Percentiles rank a stretch among this genome's conserved stretches.
Conservation (phyloP, 148 eudicot genomes). For the Beta vulgaris region DNA sequence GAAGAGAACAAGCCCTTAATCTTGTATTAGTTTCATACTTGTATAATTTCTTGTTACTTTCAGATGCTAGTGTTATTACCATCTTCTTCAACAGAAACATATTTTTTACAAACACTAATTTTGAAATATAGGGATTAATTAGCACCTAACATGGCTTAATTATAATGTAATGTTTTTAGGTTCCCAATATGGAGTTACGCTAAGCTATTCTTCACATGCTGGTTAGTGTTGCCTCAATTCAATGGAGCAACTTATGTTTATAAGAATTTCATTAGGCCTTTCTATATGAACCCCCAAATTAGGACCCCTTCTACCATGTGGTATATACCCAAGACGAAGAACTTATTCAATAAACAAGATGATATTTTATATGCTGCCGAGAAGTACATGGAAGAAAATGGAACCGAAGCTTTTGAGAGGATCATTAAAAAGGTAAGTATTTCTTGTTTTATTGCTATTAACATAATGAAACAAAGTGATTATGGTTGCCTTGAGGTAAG, state of each 20-base stretch:
- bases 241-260: slow-evolving; percentile 57
- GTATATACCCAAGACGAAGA: slow-evolving; percentile 43
- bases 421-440: slow-evolving; percentile 39
- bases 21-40: too few relatives aligned
- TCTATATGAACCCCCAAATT: slow-evolving; percentile 38
- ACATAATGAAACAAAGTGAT: too few relatives aligned
- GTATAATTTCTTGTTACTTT: too few relatives aligned
- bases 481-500: too few relatives aligned
- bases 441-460: too few relatives aligned
- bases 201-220: slow-evolving; percentile 44
- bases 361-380: slow-evolving; percentile 46
- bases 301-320: slow-evolving; percentile 31
- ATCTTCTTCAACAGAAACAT: too few relatives aligned
- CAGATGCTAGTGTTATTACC: too few relatives aligned
- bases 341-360: slow-evolving; percentile 37
- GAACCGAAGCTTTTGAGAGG: slow-evolving; percentile 50
- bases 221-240: slow-evolving; percentile 58
- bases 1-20: too few relatives aligned
- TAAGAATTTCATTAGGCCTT: slow-evolving; percentile 44
- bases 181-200: slow-evolving; percentile 58
- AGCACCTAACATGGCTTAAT: background rate
- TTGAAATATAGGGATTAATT: too few relatives aligned
- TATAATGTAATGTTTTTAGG: slow-evolving; percentile 24
- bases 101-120: too few relatives aligned
- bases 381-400: slow-evolving; percentile 49